Evolutionary conservation across 225 moss, liverwort and hornwort species (phyloP), one percentile per base, ranked within the genome.

Genomic region (Marchantia paleacea): DNA sequence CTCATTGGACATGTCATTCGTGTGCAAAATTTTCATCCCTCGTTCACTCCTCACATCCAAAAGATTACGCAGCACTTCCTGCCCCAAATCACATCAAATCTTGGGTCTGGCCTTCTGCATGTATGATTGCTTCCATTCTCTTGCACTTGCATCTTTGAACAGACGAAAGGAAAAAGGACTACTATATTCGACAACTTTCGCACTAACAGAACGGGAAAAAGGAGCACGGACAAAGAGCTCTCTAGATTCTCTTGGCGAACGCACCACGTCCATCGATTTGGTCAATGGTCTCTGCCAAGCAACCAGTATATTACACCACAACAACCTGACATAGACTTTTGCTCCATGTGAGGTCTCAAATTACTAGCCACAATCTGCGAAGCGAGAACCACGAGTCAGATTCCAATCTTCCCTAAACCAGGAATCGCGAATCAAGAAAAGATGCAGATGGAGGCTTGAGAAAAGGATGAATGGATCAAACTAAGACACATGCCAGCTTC

Each of bases 231-330:
- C 70, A 30, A 25, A 52, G 39, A 50, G 62, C 16, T 73, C 64
- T 78, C 10, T 29, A 54, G 71, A 53, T 30, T 64, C 62, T 30
- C 54, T 9, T 29, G 14, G 39, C 58, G 71, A 48, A 69, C 18
- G 26, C 78, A 55, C 72, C 73, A 24, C 51, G 49, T 57, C 48
- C 65, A 28, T 51, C 39, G 63, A 28, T 24, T 67, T 7, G 51
- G 68, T 78, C 52, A 85, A 6, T 75, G 24, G 26, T 85, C 81
- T 73, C 61, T 78, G 58, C 85, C 85, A 39, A 85, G 81, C 62
- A 85, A 79, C 85, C 85, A 85, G 78, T 81, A 69, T 55, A 85
- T 63, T 77, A 85, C 79, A 77, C 82, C 80, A 60, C 82, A 82
- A 65, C 85, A 82, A 61, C 85, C 85, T 22, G 55, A 20, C 20